Conservation (phyloP, 1,139 yeast genomes). For the Yamadazyma conglobata region DNA sequence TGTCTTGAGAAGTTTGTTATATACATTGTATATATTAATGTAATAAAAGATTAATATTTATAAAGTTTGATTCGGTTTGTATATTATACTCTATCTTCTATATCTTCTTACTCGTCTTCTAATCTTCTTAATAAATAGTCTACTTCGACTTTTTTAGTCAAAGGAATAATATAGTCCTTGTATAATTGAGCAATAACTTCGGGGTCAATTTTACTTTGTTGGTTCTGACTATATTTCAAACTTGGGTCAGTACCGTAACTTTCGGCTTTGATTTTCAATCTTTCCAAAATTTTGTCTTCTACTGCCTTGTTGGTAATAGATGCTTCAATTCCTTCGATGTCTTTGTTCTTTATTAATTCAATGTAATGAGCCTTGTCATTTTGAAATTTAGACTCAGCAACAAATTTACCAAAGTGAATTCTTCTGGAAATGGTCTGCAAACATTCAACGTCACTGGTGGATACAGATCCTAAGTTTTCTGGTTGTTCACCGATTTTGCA, state of each 20-base stretch:
- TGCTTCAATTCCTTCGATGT: constrained; percentile 68
- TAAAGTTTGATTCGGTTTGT: constrained; percentile 1
- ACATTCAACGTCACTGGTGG: constrained; percentile 79
- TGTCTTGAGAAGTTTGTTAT: constrained; percentile 1
- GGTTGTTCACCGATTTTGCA: constrained; percentile 69
- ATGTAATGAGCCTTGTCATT: constrained; percentile 63
- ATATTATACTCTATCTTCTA: background rate
- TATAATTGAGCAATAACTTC: constrained; percentile 78
- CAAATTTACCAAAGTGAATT: constrained; percentile 95
- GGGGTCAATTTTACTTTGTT: constrained; percentile 77
- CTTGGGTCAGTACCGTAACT: constrained; percentile 89
- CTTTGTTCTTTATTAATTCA: constrained; percentile 60
- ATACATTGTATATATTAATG: constrained; percentile 5
- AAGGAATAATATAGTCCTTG: constrained; percentile 84
- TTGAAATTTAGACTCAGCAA: constrained; percentile 89
- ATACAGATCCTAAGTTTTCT: constrained; percentile 86
- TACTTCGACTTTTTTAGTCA: constrained; percentile 92
- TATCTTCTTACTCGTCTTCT: constrained; percentile 47
- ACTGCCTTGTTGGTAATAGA: constrained; percentile 86
- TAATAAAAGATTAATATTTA: constrained; percentile 2
- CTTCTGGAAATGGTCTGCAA: constrained; percentile 89
- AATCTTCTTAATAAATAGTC: constrained; percentile 83
- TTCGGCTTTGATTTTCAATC: constrained; percentile 76
- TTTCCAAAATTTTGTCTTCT: constrained; percentile 75
- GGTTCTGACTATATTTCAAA: constrained; percentile 60